Percentiles rank a stretch among this genome's conserved stretches.
phyloP scores from a whole-genome alignment of 177 flowering plant genomes.

The Vitis hybrid region DNA sequence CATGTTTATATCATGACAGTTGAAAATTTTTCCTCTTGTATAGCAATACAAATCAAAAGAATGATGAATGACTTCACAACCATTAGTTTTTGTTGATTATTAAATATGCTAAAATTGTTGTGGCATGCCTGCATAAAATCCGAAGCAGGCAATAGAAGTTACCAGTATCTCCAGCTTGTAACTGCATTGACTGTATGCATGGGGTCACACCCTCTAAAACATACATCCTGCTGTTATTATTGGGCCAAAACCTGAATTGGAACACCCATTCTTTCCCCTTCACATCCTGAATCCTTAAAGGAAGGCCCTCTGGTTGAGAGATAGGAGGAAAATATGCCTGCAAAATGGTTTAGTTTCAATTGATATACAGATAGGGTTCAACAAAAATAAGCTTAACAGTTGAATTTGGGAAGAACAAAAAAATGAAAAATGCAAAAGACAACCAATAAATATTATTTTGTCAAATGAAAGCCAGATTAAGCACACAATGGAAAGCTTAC shows the following conservation, averaged over 20 bases:
- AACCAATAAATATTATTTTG: too few relatives aligned
- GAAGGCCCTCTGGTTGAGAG: slow-evolving; percentile 89
- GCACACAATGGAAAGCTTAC: slow-evolving; percentile 28
- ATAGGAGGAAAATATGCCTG: slow-evolving; percentile 96
- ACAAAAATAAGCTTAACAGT: neutral
- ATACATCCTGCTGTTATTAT: slow-evolving; percentile 95
- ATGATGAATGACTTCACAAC: too few relatives aligned
- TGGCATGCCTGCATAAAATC: neutral
- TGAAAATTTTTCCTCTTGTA: too few relatives aligned
- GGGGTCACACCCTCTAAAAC: slow-evolving; percentile 98
- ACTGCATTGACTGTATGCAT: slow-evolving; percentile 93
- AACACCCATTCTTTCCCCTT: slow-evolving; percentile 96
- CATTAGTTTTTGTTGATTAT: too few relatives aligned
- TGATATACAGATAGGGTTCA: slow-evolving; percentile 6
- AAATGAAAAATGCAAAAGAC: too few relatives aligned
- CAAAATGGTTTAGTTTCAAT: slow-evolving; percentile 22
- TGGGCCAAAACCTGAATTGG: slow-evolving; percentile 96
- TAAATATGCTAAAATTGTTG: too few relatives aligned
- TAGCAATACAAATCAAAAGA: neutral
- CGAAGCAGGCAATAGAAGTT: slow-evolving; percentile 8
- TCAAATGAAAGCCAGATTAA: neutral
- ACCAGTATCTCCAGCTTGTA: slow-evolving; percentile 97
- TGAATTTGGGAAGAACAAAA: too few relatives aligned
- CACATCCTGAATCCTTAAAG: slow-evolving; percentile 78
- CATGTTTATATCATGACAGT: too few relatives aligned